Conservation (phyloP, 306 rosid genomes). For the Prunus armeniaca region DNA sequence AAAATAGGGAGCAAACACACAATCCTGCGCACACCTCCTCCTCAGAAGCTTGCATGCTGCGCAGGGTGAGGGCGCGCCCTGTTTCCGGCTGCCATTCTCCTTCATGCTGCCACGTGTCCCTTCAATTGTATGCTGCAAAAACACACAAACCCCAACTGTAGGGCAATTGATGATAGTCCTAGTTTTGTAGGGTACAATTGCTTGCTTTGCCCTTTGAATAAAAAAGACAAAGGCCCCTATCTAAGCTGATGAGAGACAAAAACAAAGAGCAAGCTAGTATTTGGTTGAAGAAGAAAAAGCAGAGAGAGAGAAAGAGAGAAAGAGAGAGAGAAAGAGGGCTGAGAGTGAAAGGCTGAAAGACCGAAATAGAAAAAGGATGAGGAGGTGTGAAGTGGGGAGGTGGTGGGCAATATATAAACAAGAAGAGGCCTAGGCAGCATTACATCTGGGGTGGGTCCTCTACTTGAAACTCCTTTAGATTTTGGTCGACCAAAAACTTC, state of each 20-base stretch:
- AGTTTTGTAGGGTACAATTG: slow-evolving; percentile 12
- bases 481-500: slow-evolving; percentile 22
- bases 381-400: slow-evolving; percentile 20
- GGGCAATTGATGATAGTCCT: neutral
- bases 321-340: neutral
- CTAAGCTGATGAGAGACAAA: neutral
- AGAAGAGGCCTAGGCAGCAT: neutral
- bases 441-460: slow-evolving; percentile 21
- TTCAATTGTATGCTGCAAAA: neutral
- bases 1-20: slow-evolving; percentile 80
- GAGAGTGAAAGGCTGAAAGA: neutral
- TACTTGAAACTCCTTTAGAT: slow-evolving; percentile 1
- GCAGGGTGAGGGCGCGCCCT: slow-evolving; percentile 68
- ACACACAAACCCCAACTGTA: neutral
- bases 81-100: slow-evolving; percentile 48
- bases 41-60: slow-evolving; percentile 83
- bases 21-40: slow-evolving; percentile 69
- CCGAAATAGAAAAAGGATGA: slow-evolving; percentile 13
- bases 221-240: slow-evolving; percentile 10
- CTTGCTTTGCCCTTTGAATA: neutral
- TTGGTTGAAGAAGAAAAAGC: slow-evolving; percentile 8
- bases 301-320: neutral
- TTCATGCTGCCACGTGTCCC: slow-evolving; percentile 31
- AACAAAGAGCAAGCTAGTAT: neutral
- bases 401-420: slow-evolving; percentile 4